Percentiles rank a stretch among this genome's conserved stretches.
Conservation (phyloP, 768 basidiomycete species). For the Suillus alpinus region DNA sequence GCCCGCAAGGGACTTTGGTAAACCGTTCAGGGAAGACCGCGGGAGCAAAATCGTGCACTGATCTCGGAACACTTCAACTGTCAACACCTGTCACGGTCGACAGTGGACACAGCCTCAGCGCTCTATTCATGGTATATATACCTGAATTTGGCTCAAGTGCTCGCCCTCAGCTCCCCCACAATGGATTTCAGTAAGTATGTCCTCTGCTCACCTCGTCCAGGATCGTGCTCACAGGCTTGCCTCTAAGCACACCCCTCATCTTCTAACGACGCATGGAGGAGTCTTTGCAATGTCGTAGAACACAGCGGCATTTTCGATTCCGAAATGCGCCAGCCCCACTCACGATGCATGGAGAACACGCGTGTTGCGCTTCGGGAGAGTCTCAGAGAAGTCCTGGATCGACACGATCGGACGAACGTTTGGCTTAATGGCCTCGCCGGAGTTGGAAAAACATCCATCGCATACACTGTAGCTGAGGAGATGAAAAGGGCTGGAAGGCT, state of each 20-base stretch:
- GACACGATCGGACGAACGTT: background rate
- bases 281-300: background rate
- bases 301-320: background rate
- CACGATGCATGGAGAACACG: background rate
- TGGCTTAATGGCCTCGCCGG: background rate
- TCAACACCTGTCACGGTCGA: background rate
- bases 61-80: background rate
- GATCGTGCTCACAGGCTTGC: background rate
- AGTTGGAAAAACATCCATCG: background rate
- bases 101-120: background rate
- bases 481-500: constrained; percentile 9
- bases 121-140: background rate
- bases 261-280: background rate
- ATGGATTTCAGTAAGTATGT: background rate
- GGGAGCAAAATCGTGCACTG: background rate
- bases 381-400: background rate
- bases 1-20: background rate
- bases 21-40: background rate
- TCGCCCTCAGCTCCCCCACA: background rate
- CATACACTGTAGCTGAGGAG: background rate
- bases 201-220: too few species aligned
- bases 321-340: background rate
- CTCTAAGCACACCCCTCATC: background rate
- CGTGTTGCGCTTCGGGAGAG: background rate
- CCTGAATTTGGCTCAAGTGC: background rate